These are phyloP conservation scores for Geosmithia morbida DNA, from an alignment of 2,329 filamentous ascomycete genomes.

Conservation along the genomic window DNA sequence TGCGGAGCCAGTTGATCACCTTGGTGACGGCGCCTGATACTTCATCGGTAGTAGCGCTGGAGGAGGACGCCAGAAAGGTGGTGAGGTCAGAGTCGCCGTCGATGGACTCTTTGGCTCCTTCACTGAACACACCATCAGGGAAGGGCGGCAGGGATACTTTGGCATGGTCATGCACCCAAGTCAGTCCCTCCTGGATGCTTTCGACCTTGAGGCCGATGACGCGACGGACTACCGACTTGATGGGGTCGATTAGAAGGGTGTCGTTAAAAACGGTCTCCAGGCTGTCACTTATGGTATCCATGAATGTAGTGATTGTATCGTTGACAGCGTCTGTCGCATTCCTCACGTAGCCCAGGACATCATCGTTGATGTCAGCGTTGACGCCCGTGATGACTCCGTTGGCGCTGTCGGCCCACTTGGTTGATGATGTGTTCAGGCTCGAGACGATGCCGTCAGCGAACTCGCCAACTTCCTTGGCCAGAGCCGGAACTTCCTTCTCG, in stretches of 20 bases:
- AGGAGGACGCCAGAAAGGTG: slow-evolving; percentile 65
- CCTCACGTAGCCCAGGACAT: slow-evolving; percentile 77
- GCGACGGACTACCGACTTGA: slow-evolving; percentile 70
- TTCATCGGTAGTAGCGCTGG: slow-evolving; percentile 61
- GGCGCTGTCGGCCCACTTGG: slow-evolving; percentile 60
- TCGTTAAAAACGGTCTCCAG: slow-evolving; percentile 69
- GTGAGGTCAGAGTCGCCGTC: slow-evolving; percentile 43
- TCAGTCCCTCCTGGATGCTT: slow-evolving; percentile 74
- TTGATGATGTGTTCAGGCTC: slow-evolving; percentile 59
- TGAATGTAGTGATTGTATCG: slow-evolving; percentile 69
- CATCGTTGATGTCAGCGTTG: slow-evolving; percentile 66
- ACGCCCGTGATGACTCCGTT: slow-evolving; percentile 59
- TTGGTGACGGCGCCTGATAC: slow-evolving; percentile 62
- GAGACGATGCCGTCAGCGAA: slow-evolving; percentile 67
- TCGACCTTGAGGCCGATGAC: slow-evolving; percentile 80
- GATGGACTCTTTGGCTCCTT: slow-evolving; percentile 53
- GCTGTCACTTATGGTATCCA: slow-evolving; percentile 58
- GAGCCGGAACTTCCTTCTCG: slow-evolving; percentile 59
- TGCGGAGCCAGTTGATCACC: slow-evolving; percentile 53
- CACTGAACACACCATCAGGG: slow-evolving; percentile 67
- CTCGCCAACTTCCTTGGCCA: slow-evolving; percentile 59
- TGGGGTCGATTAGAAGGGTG: slow-evolving; percentile 65
- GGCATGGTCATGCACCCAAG: slow-evolving; percentile 82
- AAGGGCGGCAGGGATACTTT: slow-evolving; percentile 70
- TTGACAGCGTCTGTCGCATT: slow-evolving; percentile 75